These are phyloP conservation scores for Quercus engelmannii DNA, from an alignment of 306 rosid species.

Conservation along the genomic window DNA sequence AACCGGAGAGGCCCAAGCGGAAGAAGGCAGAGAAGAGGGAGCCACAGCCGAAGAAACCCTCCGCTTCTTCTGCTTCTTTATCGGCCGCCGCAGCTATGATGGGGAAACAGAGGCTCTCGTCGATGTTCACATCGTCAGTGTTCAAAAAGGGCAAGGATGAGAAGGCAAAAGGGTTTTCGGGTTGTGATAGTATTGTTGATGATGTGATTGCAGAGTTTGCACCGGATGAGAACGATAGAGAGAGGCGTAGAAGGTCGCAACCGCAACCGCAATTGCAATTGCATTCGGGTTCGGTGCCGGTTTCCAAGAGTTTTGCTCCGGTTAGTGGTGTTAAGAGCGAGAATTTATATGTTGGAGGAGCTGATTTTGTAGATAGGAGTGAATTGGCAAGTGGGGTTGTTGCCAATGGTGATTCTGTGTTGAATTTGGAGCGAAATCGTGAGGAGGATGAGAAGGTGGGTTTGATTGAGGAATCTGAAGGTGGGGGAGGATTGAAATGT, in stretches of 20 bases:
- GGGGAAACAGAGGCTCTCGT: conserved; percentile 75
- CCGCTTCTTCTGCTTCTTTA: conserved; percentile 40
- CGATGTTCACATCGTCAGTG: conserved; percentile 79
- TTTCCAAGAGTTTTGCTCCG: conserved; percentile 11
- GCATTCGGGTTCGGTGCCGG: neutral
- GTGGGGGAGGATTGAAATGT: conserved; percentile 6
- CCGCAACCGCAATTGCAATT: neutral
- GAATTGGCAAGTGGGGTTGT: neutral
- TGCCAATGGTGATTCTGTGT: conserved; percentile 18
- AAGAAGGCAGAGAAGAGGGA: conserved; percentile 64
- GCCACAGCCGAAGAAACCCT: conserved; percentile 44
- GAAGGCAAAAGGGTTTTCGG: conserved; percentile 34
- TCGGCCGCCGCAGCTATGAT: conserved; percentile 89
- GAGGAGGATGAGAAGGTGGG: conserved; percentile 18
- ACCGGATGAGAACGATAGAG: conserved; percentile 73
- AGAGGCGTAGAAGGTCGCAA: conserved; percentile 54
- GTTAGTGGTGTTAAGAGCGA: conserved; percentile 20
- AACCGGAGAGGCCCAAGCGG: conserved; percentile 48
- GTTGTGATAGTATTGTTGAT: conserved; percentile 65
- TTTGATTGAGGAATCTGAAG: conserved; percentile 15
- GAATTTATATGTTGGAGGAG: conserved; percentile 6
- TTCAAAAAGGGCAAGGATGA: conserved; percentile 68
- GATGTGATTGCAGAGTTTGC: conserved; percentile 88
- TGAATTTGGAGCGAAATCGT: conserved; percentile 22
- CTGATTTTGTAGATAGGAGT: conserved; percentile 19